A percentile compares a stretch with the other conserved stretches of the same genome.
These are phyloP conservation scores for Pseudognaphalium luteoalbum DNA, from an alignment of 129 eudicot genomes.

Conservation along the genomic window DNA sequence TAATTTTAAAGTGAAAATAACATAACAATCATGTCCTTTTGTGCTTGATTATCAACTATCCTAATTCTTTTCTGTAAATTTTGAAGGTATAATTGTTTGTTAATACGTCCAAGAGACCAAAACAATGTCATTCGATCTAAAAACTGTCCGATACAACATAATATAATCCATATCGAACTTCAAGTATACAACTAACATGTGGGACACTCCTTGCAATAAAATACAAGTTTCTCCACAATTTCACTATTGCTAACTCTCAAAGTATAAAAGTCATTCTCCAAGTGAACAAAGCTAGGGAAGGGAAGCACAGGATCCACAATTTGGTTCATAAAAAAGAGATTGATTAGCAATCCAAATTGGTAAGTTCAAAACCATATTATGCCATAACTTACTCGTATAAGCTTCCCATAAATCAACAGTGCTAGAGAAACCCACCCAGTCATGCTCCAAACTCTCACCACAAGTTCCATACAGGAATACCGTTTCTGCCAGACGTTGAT, in stretches of 20 bases:
- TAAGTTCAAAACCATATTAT: conserved; percentile 45
- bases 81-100: too few species aligned
- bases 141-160: too few species aligned
- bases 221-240: background rate
- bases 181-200: too few species aligned
- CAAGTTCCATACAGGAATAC: conserved; percentile 14
- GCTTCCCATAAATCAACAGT: conserved; percentile 64
- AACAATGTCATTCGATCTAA: too few species aligned
- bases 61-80: too few species aligned
- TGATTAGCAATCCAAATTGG: conserved; percentile 65
- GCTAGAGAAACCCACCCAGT: conserved; percentile 52
- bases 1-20: too few species aligned
- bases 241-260: background rate
- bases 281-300: background rate
- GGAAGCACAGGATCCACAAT: background rate
- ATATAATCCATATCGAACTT: too few species aligned
- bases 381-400: conserved; percentile 46
- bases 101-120: too few species aligned
- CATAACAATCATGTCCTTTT: too few species aligned
- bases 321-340: conserved; percentile 46
- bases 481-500: conserved; percentile 39
- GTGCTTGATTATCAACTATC: too few species aligned
- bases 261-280: background rate
- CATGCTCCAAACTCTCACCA: conserved; percentile 27
- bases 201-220: background rate